Percentiles rank a stretch among this genome's conserved stretches.
Conservation (phyloP, 345 rosid genomes). For the Gynandropsis gynandra region DNA sequence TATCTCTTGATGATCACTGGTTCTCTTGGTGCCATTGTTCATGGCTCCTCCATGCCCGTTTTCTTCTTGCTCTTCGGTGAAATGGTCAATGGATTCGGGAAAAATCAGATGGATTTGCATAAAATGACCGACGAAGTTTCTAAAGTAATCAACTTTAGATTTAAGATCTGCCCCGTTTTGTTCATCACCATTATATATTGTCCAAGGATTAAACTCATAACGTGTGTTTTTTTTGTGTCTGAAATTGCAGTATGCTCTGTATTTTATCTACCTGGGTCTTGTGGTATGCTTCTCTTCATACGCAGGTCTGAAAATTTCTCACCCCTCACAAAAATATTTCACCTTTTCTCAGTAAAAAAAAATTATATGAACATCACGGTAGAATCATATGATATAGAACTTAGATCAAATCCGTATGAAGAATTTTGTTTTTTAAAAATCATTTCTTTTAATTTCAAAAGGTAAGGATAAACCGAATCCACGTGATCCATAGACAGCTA, state of each 20-base stretch:
- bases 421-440: too few species aligned
- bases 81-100: constrained; percentile 98
- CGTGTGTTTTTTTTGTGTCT: neutral
- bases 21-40: constrained; percentile 78
- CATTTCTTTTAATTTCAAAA: neutral
- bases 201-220: constrained; percentile 21
- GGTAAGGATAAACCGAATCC: constrained; percentile 31
- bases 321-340: neutral
- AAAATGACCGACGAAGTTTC: constrained; percentile 94
- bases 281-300: constrained; percentile 94
- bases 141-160: constrained; percentile 47
- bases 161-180: constrained; percentile 34
- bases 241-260: constrained; percentile 79
- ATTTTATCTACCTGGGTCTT: constrained; percentile 91
- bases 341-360: neutral
- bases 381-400: too few species aligned
- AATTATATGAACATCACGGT: neutral
- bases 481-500: constrained; percentile 46
- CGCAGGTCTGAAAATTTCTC: constrained; percentile 50
- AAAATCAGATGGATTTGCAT: constrained; percentile 81
- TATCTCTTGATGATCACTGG: constrained; percentile 69
- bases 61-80: constrained; percentile 92
- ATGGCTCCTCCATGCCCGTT: constrained; percentile 97
- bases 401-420: too few species aligned
- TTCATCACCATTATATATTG: neutral